Base-by-base conservation (phyloP, 768 basidiomycete genomes). In the Rhodocollybia butyracea region DNA sequence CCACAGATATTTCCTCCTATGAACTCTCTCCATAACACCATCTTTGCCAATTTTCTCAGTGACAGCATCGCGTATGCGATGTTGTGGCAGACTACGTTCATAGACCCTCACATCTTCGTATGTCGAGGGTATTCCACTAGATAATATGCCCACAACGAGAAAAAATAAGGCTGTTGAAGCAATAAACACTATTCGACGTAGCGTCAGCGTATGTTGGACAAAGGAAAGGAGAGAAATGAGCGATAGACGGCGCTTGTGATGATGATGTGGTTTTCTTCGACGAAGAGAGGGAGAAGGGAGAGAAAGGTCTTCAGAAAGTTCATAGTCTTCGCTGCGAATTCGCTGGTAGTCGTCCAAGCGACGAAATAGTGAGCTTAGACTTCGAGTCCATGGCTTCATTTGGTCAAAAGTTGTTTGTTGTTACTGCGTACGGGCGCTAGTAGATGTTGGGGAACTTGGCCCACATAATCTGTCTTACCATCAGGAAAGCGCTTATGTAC, bases 1-100 rank as follows among this genome's bases (percentile, higher is more conserved):
- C 51, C 41, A 41, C 12, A 53, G 51, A 53, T 53, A 53, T 32
- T 53, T 53, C 22, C 51, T 43, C 19, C 51, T 38, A 15, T 53
- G 51, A 27, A 40, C 42, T 29, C 51, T 53, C 40, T 53, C 51
- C 39, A 40, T 53, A 10, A 53, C 38, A 41, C 51, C 51, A 22
- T 53, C 51, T 30, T 40, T 53, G n/a, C 41, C 41, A 22, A 40
- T 43, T 22, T 40, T 53, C n/a, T 53, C 51, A 24, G 11, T 41
- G 26, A 53, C 51, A 4, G 51, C 51, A 11, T 53, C 51, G 12
- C 39, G 24, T 10, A 41, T 29, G 11, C 21, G 27, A 53, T 53
- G 51, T n/a, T 53, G 51, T n/a, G 51, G 51, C 17, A 53, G 15
- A 17, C 6, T 19, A 13, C 51, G 24, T 24, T 53, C 51, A 17